Percentiles rank a stretch among this genome's conserved stretches.
phyloP scores from a whole-genome alignment of 2,329 filamentous ascomycete genomes.

The Tolypocladium nubicola region DNA sequence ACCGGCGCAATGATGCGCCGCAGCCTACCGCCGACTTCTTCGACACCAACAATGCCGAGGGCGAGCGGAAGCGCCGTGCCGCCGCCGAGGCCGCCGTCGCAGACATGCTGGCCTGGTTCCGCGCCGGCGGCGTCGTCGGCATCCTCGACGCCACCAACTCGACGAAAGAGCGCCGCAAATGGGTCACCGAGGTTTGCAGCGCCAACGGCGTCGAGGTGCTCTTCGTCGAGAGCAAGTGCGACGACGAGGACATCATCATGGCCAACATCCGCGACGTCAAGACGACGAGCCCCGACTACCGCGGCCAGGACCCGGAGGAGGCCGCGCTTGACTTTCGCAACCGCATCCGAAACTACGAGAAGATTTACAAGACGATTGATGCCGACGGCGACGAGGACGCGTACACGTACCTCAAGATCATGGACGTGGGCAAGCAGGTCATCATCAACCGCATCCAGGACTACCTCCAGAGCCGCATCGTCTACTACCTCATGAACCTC shows the following conservation, averaged over 20 bases:
- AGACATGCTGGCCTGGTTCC: constrained; percentile 94
- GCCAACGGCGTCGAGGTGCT: constrained; percentile 76
- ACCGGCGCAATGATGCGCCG: constrained; percentile 80
- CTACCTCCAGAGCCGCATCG: constrained; percentile 89
- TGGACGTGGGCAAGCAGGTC: constrained; percentile 90
- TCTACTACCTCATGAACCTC: constrained; percentile 97
- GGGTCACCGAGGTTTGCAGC: constrained; percentile 76
- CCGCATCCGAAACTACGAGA: constrained; percentile 94
- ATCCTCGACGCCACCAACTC: constrained; percentile 97
- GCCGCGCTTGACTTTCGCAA: constrained; percentile 88
- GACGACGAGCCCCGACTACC: constrained; percentile 89
- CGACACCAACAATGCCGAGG: constrained; percentile 79
- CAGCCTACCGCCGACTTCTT: constrained; percentile 94
- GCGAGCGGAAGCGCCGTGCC: constrained; percentile 76
- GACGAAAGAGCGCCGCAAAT: constrained; percentile 77
- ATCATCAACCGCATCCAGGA: constrained; percentile 98
- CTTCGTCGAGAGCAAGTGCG: constrained; percentile 95
- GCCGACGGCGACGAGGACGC: constrained; percentile 68
- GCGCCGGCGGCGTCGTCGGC: constrained; percentile 69
- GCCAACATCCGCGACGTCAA: constrained; percentile 97
- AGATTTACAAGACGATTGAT: constrained; percentile 89
- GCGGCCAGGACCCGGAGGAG: constrained; percentile 83
- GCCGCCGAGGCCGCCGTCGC: constrained; percentile 85
- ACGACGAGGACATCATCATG: constrained; percentile 94
- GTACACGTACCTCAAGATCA: constrained; percentile 92